Conservation (phyloP, 2,329 filamentous ascomycete species). For the Calonectria honghensis region DNA sequence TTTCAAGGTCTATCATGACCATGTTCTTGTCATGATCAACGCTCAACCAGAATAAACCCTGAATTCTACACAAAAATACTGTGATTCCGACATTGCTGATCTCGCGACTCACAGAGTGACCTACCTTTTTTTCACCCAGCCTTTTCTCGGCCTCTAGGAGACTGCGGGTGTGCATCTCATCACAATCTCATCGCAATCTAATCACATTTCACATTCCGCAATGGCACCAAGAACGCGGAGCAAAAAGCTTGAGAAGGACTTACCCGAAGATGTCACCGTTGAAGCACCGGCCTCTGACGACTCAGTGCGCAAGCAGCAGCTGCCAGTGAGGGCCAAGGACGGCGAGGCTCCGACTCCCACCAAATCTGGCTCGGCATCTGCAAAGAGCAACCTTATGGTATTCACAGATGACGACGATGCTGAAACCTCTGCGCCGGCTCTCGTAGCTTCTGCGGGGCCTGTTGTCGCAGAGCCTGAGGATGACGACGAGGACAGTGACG, state of each 20-base stretch:
- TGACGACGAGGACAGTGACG: slow-evolving; percentile 67
- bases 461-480: slow-evolving; percentile 52
- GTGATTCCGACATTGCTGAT: neutral
- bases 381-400: slow-evolving; percentile 57
- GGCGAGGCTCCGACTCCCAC: slow-evolving; percentile 45
- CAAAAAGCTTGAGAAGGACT: slow-evolving; percentile 55
- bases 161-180: neutral
- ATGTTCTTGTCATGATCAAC: slow-evolving; percentile 40
- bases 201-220: slow-evolving; percentile 34
- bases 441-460: slow-evolving; percentile 39
- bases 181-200: slow-evolving; percentile 13
- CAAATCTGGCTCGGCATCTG: slow-evolving; percentile 35
- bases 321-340: slow-evolving; percentile 60
- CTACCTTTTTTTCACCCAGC: neutral
- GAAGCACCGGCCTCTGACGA: slow-evolving; percentile 43
- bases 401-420: slow-evolving; percentile 61
- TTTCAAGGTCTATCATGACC: slow-evolving; percentile 16
- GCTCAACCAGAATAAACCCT: slow-evolving; percentile 27
- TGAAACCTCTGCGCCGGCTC: slow-evolving; percentile 43
- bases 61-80: neutral
- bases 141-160: neutral
- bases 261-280: slow-evolving; percentile 35
- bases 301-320: slow-evolving; percentile 53
- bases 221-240: slow-evolving; percentile 56
- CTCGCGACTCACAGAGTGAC: no score